Evolutionary conservation across 2,329 filamentous ascomycete genomes (phyloP), one percentile per base, ranked within the genome.

Genomic region (Metarhizium sp.): DNA sequence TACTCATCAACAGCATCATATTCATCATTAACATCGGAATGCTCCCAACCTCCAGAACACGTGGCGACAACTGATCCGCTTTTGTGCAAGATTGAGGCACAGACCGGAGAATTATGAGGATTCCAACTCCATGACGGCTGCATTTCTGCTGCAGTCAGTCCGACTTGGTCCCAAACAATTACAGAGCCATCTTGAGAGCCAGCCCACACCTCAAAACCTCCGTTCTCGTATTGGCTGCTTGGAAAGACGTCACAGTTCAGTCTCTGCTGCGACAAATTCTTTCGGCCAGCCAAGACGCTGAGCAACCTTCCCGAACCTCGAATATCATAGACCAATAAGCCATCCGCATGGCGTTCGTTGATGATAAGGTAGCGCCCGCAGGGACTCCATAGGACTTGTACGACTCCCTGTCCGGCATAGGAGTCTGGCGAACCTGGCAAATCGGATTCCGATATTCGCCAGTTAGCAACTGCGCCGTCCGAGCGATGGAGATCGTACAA

Each of bases 281-380:
- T 66, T 25, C 82, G 76, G 4, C 79, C 80, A 0, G 70, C 65
- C 11, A 86, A 67, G 53, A 75, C 74, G n/a, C 74, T 74, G 3
- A 86, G 71, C n/a, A 85, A 71, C 59, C 75, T 73, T 8, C 80
- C 78, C 2, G 79, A 77, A 7, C 79, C 81, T 18, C 84, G 77
- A 38, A 86, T 75, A 62, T 86, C 84, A 67, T 85, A 86, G 3
- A 86, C 76, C 30, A 85, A 68, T 42, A 85, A 63, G 2, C 80
- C 79, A 6, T 63, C 66, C 0, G 81, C 75, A 59, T 76, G 76
- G 5, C 84, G 75, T 70, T 86, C 84, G 60, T 80, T 81, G 50
- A 86, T 71, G n/a, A 82, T 69, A 20, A 86, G 71, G 63, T 86
- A 86, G 43, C 80, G 73, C 6, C 82, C 84, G 59, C 82, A 86